Evolutionary conservation across 345 rosid species (phyloP).

Genomic region (Eucalyptus victrix): DNA sequence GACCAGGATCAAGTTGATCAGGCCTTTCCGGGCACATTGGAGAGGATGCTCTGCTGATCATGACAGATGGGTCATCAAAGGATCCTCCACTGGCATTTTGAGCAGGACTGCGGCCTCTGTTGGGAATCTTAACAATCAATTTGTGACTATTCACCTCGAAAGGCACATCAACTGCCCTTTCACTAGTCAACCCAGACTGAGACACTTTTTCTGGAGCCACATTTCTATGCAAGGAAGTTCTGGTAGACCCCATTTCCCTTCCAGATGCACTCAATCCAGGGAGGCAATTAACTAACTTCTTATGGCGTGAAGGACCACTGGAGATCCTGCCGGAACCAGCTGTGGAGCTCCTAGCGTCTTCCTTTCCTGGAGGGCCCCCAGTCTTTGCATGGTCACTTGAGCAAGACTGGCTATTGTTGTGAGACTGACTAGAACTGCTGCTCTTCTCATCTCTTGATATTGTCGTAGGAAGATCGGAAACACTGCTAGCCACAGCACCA

Average conservation of each 20-base stretch:
- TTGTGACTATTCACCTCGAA: constrained; percentile 51
- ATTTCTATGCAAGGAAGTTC: constrained; percentile 41
- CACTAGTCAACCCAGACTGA: constrained; percentile 31
- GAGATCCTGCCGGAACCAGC: constrained; percentile 44
- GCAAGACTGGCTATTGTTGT: constrained; percentile 64
- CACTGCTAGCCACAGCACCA: constrained; percentile 12
- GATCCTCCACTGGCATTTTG: constrained; percentile 61
- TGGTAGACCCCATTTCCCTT: constrained; percentile 38
- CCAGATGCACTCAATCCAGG: constrained; percentile 19
- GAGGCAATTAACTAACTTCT: constrained; percentile 47
- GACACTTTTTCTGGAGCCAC: constrained; percentile 41
- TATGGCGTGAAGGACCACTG: constrained; percentile 36
- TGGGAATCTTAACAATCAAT: constrained; percentile 66
- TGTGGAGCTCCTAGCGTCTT: constrained; percentile 50
- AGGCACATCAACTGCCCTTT: constrained; percentile 41
- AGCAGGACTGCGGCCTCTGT: constrained; percentile 64
- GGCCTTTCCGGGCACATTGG: constrained; percentile 48
- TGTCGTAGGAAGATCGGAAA: constrained; percentile 25
- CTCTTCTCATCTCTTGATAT: constrained; percentile 62
- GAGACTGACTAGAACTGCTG: constrained; percentile 78
- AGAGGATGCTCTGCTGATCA: constrained; percentile 50
- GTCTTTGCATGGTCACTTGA: constrained; percentile 59
- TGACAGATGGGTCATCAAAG: constrained; percentile 40
- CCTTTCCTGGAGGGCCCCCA: constrained; percentile 42
- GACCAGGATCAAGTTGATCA: constrained; percentile 26